A percentile compares a stretch with the other conserved stretches of the same genome.
phyloP scores from a whole-genome alignment of 108 stramenopile genomes.

The Nitzschia sp. region DNA sequence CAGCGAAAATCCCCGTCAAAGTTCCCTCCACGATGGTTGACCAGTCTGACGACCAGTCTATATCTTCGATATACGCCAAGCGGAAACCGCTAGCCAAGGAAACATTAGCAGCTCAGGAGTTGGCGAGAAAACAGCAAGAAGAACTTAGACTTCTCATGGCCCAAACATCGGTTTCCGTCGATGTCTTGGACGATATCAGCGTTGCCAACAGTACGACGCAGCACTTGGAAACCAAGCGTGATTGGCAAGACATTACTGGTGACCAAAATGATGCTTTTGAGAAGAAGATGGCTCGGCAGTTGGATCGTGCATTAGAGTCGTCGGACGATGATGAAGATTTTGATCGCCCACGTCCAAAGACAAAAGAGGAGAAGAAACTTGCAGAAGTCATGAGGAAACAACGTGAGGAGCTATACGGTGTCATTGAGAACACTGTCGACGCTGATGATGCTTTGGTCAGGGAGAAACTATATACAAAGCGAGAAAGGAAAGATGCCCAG shows the following conservation, averaged over 20 bases:
- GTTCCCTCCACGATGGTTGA: background rate
- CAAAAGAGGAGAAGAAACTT: background rate
- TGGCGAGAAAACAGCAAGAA: slow-evolving; percentile 18
- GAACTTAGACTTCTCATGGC: slow-evolving; percentile 13
- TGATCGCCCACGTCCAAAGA: background rate
- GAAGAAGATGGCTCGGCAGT: background rate
- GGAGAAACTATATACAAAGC: background rate
- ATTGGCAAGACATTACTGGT: slow-evolving; percentile 12
- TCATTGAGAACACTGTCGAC: slow-evolving; percentile 1
- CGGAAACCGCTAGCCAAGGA: slow-evolving; percentile 13
- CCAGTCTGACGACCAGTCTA: slow-evolving; percentile 10
- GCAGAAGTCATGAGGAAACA: slow-evolving; percentile 2
- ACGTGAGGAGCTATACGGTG: slow-evolving; percentile 1
- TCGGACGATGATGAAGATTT: background rate
- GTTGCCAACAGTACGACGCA: background rate
- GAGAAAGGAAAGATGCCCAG: slow-evolving; percentile 3
- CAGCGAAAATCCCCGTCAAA: background rate
- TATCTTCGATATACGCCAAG: slow-evolving; percentile 8
- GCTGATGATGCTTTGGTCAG: background rate
- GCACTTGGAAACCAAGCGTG: background rate
- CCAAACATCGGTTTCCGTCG: background rate
- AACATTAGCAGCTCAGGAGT: slow-evolving; percentile 7
- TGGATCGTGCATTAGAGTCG: slow-evolving; percentile 1
- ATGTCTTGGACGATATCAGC: slow-evolving; percentile 4
- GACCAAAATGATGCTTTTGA: slow-evolving; percentile 6